Base-by-base conservation (phyloP, 1,284 basidiomycete species). In the Limonomyces culmigenus region DNA sequence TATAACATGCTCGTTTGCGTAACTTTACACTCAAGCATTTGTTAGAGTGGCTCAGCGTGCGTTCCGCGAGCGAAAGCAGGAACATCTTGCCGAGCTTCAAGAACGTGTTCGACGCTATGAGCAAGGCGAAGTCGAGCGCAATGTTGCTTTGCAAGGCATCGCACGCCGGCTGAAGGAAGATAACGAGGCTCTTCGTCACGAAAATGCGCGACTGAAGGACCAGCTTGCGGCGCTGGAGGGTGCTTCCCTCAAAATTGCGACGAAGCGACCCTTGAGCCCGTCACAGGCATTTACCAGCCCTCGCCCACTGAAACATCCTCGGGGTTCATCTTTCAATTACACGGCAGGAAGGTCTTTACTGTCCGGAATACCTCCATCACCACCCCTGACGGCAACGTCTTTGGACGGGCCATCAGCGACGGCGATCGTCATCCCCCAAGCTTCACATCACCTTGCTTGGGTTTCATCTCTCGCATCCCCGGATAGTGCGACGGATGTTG, bases 131-230 rank as follows among this genome's bases (percentile, higher is more conserved):
- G 78, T 89, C 33, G 83, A 89, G 53, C 77, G 85, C 36, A 89
- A 85, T 49, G 74, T 91, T 34, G 80, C 83, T 32, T 62, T 92
- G 16, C 87, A 91, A 53, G 77, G 71, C 40, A 73, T 88, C 37
- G 85, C 85, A 17, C 83, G 87, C 52, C 75, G 77, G 18, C 67
- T 87, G 40, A 92, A 91, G 58, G 81, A 86, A 42, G 87, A 92
- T 52, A 92, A 92, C 41, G 75, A 78, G 38, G 58, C 56, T 18
- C 62, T 88, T n/a, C 67, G 68, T 32, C 57, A 57, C 39, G 74
- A 84, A 53, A 79, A 85, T 43, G 46, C 50, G 16, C 48, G 58
- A 2, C 65, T 85, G 25, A 71, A 67, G 45, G 71, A 74, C 31
- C 75, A 65, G 48, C 54, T 83, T 11, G 48, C 57, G n/a, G 56